A percentile compares a stretch with the other conserved stretches of the same genome.
Conservation (phyloP, 192 early-diverging fungal species). For the Coemansia sp. region DNA sequence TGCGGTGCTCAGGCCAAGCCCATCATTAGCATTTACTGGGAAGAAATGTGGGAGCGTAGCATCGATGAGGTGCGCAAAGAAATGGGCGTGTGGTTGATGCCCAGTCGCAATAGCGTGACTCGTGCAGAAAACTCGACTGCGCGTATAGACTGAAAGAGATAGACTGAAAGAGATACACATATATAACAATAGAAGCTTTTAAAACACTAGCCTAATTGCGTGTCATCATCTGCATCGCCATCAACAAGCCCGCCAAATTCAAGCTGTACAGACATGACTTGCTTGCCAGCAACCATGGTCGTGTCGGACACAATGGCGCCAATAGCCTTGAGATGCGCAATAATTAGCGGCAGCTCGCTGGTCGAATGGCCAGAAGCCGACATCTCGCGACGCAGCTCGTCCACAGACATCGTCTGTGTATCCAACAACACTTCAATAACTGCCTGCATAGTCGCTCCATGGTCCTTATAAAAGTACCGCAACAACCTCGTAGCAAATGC, state of each 20-base stretch:
- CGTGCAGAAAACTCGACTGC: neutral
- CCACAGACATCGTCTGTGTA: conserved; percentile 40
- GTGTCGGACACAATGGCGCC: conserved; percentile 34
- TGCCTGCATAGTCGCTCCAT: conserved; percentile 50
- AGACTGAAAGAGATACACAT: too few species aligned
- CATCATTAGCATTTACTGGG: conserved; percentile 88
- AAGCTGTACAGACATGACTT: conserved; percentile 38
- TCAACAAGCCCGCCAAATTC: conserved; percentile 38
- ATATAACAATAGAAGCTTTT: neutral
- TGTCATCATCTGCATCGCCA: neutral
- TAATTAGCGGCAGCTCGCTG: conserved; percentile 37
- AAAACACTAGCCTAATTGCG: neutral
- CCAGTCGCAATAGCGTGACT: conserved; percentile 28
- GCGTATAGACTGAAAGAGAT: too few species aligned
- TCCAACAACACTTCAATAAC: conserved; percentile 43
- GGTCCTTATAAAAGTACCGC: conserved; percentile 52
- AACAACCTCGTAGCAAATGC: conserved; percentile 31
- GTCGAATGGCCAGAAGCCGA: conserved; percentile 36
- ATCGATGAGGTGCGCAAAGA: conserved; percentile 72
- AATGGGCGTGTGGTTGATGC: conserved; percentile 65
- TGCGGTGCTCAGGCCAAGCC: conserved; percentile 71
- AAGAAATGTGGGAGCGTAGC: conserved; percentile 70
- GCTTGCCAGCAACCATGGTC: conserved; percentile 28
- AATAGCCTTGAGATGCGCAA: conserved; percentile 34
- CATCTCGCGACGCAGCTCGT: conserved; percentile 41